Conservation (phyloP, 495 filamentous ascomycete genomes). For the Daldinia childiae region DNA sequence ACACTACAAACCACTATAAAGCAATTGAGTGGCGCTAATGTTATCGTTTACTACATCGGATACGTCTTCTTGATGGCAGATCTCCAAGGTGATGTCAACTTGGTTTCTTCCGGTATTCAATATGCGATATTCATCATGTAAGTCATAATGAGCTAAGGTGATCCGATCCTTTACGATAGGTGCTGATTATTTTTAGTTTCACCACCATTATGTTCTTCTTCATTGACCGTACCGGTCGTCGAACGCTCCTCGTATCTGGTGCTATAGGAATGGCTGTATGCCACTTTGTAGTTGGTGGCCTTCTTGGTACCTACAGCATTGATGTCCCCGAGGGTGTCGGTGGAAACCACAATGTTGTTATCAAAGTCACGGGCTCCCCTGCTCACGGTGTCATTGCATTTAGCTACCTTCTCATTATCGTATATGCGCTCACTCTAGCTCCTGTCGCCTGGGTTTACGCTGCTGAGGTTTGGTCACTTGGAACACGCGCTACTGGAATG, state of each 20-base stretch:
- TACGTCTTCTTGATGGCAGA: constrained; percentile 78
- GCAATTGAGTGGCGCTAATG: constrained; percentile 75
- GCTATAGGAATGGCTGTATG: constrained; percentile 75
- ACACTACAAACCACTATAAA: constrained; percentile 58
- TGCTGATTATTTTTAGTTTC: constrained; percentile 65
- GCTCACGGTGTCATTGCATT: constrained; percentile 77
- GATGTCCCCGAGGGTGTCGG: constrained; percentile 65
- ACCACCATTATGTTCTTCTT: constrained; percentile 73
- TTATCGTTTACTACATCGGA: constrained; percentile 76
- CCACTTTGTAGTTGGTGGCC: constrained; percentile 72
- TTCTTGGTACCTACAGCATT: constrained; percentile 56
- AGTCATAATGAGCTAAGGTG: constrained; percentile 1
- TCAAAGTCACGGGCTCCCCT: constrained; percentile 66
- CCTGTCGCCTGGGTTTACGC: constrained; percentile 80
- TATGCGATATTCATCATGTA: constrained; percentile 78
- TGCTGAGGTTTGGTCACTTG: constrained; percentile 78
- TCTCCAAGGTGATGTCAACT: constrained; percentile 68
- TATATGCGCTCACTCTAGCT: constrained; percentile 76
- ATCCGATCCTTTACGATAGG: background rate
- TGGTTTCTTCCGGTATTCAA: constrained; percentile 75
- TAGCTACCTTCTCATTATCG: constrained; percentile 74
- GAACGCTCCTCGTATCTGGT: constrained; percentile 73
- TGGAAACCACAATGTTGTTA: constrained; percentile 73
- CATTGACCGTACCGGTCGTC: constrained; percentile 79
- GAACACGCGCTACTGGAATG: constrained; percentile 78